Evolutionary conservation across 129 eudicot species (phyloP).

Genomic region (Helianthus tuberosus): DNA sequence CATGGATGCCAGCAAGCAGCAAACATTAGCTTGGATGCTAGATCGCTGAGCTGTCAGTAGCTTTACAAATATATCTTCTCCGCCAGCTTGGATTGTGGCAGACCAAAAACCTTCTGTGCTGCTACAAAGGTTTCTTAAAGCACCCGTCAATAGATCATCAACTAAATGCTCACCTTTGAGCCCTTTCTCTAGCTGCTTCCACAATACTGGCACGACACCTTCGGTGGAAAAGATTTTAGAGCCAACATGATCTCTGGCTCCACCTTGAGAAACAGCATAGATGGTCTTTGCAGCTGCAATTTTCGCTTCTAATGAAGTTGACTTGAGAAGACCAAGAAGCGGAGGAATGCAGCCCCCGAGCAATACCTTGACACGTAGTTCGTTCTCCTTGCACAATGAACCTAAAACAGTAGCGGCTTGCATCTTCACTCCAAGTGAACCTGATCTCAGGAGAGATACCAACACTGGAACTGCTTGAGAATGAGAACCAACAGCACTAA

Average conservation of each 20-base stretch:
- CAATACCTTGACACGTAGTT: conserved; percentile 85
- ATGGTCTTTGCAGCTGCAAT: conserved; percentile 94
- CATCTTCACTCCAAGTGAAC: conserved; percentile 87
- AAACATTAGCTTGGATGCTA: conserved; percentile 88
- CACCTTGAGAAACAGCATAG: conserved; percentile 98
- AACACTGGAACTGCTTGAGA: conserved; percentile 99
- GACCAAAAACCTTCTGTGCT: conserved; percentile 97
- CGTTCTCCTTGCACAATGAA: conserved; percentile 95
- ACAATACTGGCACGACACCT: conserved; percentile 93
- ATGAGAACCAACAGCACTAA: conserved; percentile 98
- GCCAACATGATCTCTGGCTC: conserved; percentile 94
- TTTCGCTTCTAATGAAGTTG: conserved; percentile 88
- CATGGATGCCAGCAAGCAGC: conserved; percentile 82
- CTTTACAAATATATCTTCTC: conserved; percentile 85
- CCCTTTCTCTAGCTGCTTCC: conserved; percentile 86
- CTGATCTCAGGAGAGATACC: conserved; percentile 93
- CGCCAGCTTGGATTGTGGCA: conserved; percentile 86
- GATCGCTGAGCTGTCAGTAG: conserved; percentile 72
- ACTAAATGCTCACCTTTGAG: conserved; percentile 78
- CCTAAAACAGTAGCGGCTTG: conserved; percentile 95
- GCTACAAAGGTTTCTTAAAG: conserved; percentile 80
- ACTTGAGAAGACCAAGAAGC: conserved; percentile 86
- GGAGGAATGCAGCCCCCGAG: conserved; percentile 99
- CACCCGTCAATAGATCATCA: conserved; percentile 89
- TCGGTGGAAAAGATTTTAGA: conserved; percentile 93